Evolutionary conservation across 2,329 filamentous ascomycete species (phyloP).

Genomic region (Penicillium oxalicum): DNA sequence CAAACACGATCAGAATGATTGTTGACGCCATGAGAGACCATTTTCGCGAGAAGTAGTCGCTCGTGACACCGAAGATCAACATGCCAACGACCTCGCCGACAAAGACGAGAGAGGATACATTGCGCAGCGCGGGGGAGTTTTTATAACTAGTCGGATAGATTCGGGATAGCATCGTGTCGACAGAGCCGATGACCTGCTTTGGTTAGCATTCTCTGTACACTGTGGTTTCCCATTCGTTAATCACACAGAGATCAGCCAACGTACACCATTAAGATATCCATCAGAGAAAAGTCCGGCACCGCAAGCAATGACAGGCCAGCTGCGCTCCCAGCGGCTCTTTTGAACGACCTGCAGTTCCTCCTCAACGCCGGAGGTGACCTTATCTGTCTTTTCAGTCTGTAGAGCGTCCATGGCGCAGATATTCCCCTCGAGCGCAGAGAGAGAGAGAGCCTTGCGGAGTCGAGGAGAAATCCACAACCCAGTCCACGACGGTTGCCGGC

Average conservation of each 20-base stretch:
- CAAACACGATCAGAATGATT: slow-evolving; percentile 76
- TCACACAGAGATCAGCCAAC: slow-evolving; percentile 5
- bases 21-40: slow-evolving; percentile 77
- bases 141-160: slow-evolving; percentile 66
- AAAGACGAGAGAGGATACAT: slow-evolving; percentile 77
- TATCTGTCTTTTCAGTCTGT: not conserved
- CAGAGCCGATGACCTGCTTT: slow-evolving; percentile 70
- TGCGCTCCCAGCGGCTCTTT: slow-evolving; percentile 47
- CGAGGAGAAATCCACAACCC: too few relatives aligned
- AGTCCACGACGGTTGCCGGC: too few relatives aligned
- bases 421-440: too few relatives aligned
- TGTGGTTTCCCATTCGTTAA: too few relatives aligned
- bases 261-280: slow-evolving; percentile 82
- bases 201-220: too few relatives aligned
- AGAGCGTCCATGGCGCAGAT: not conserved
- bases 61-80: slow-evolving; percentile 71
- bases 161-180: slow-evolving; percentile 65
- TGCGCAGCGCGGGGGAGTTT: slow-evolving; percentile 62
- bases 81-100: slow-evolving; percentile 80
- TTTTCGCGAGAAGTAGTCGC: slow-evolving; percentile 78
- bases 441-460: too few relatives aligned
- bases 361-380: not conserved
- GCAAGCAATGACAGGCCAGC: slow-evolving; percentile 76
- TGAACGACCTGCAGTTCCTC: too few relatives aligned
- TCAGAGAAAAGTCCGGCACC: slow-evolving; percentile 87